Conservation (phyloP, 2,329 filamentous ascomycete genomes). For the Monilinia polystroma region DNA sequence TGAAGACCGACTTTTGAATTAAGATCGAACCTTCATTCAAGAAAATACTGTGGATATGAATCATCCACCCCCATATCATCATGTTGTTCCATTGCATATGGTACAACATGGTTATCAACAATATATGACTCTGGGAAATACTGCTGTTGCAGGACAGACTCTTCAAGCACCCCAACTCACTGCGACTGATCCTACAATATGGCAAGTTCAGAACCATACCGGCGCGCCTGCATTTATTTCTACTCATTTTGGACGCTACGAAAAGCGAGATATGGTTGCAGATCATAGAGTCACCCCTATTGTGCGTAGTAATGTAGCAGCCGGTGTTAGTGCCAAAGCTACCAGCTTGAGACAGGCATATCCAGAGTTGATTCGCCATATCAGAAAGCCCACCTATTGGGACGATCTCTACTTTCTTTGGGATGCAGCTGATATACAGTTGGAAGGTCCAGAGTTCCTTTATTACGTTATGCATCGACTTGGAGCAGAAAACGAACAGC, state of each 20-base stretch:
- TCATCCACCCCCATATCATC: conserved; percentile 1
- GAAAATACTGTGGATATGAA: not conserved
- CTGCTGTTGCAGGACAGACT: not conserved
- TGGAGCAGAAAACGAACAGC: conserved; percentile 20
- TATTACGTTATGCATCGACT: conserved; percentile 37
- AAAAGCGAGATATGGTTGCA: conserved; percentile 24
- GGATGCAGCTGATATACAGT: conserved; percentile 39
- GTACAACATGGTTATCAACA: not conserved
- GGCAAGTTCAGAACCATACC: conserved; percentile 8
- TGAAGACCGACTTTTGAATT: not conserved
- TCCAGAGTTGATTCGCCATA: conserved; percentile 17
- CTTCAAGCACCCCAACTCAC: not conserved
- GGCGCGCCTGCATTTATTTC: conserved; percentile 31
- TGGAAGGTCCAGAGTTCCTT: conserved; percentile 37
- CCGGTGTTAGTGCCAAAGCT: conserved; percentile 25
- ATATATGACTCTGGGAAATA: not conserved
- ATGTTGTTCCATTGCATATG: not conserved
- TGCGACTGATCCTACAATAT: not conserved
- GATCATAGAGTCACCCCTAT: conserved; percentile 21
- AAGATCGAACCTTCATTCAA: not conserved
- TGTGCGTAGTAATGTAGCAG: conserved; percentile 24
- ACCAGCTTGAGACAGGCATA: conserved; percentile 19
- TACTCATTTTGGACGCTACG: conserved; percentile 24
- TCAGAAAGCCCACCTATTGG: conserved; percentile 28
- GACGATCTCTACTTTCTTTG: conserved; percentile 39